Evolutionary conservation across 2,329 filamentous ascomycete species (phyloP), one percentile per base, ranked within the genome.

Genomic region (Clonostachys solani): DNA sequence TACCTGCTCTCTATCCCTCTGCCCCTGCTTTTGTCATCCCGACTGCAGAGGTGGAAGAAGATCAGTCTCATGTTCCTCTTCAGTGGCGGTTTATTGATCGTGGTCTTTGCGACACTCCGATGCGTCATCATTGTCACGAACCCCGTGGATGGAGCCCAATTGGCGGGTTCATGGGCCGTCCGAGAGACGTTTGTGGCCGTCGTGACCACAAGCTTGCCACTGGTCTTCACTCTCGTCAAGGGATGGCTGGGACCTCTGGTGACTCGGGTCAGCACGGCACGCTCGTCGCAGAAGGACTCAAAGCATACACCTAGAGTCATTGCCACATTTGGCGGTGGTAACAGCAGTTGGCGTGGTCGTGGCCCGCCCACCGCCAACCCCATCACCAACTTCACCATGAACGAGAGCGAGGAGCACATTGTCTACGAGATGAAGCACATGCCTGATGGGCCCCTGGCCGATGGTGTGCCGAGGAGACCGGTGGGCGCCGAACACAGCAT

Each of bases 1-100:
- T 56, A 52, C 44, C 51, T 54, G 12, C 44, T 56, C 18, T 48
- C 51, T 34, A 51, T 56, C 1, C 54, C 54, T 33, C 41, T 55
- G 8, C 53, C 53, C 4, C 49, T 56, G 44, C 50, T 54, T 15
- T 52, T 48, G 50, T 35, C 44, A 17, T 43, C 50, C 16, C 44
- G 29, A 15, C 42, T 49, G 43, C 17, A 35, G n/a, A 38, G n/a
- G 4, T 49, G 44, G 43, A 49, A 49, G 23, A 52, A 52, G 12
- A 29, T 46, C 29, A 46, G 50, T 4, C 46, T 52, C 15, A 42
- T 29, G 18, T 29, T 52, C 36, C 46, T 52, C 17, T 52, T 50
- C 46, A 46, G 42, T 29, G 44, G 45, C 33, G 50, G 48, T 40
- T 43, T 35, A 33, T 42, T 50, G 33, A 52, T 52, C 40, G 40